phyloP scores from a whole-genome alignment of 2,329 filamentous ascomycete genomes.

The Phaeophleospora eucalypticola region DNA sequence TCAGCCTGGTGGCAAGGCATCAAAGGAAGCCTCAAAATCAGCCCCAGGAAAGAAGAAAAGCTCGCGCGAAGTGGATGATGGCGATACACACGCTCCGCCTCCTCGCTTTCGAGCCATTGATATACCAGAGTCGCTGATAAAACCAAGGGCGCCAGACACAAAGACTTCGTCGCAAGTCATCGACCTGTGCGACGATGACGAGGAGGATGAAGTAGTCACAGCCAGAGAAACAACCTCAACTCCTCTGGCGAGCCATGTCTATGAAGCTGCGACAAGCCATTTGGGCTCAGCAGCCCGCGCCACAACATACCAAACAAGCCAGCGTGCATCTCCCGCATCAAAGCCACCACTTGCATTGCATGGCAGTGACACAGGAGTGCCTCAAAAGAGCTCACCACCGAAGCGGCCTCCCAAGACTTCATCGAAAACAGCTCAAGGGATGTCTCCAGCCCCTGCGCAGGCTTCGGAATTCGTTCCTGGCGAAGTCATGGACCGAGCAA shows the following conservation, averaged over 20 bases:
- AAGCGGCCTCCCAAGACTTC: too few species aligned
- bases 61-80: neutral
- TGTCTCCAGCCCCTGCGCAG: neutral
- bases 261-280: neutral
- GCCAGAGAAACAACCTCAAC: too few species aligned
- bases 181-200: constrained; percentile 7
- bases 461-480: constrained; percentile 12
- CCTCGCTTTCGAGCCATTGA: constrained; percentile 7
- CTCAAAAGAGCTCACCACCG: too few species aligned
- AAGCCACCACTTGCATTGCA: too few species aligned
- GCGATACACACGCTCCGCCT: constrained; percentile 1
- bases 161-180: constrained; percentile 2
- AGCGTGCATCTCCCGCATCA: too few species aligned
- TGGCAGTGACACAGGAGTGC: too few species aligned
- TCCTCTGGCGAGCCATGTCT: too few species aligned
- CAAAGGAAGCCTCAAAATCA: too few species aligned
- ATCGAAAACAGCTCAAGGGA: neutral
- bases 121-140: constrained; percentile 1
- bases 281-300: too few species aligned
- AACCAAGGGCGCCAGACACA: neutral
- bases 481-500: constrained; percentile 5
- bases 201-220: constrained; percentile 2
- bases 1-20: too few species aligned
- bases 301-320: too few species aligned
- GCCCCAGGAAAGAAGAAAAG: too few species aligned